Base-by-base conservation (phyloP, 2,329 filamentous ascomycete genomes). In the Neopestalotiopsis sp. region DNA sequence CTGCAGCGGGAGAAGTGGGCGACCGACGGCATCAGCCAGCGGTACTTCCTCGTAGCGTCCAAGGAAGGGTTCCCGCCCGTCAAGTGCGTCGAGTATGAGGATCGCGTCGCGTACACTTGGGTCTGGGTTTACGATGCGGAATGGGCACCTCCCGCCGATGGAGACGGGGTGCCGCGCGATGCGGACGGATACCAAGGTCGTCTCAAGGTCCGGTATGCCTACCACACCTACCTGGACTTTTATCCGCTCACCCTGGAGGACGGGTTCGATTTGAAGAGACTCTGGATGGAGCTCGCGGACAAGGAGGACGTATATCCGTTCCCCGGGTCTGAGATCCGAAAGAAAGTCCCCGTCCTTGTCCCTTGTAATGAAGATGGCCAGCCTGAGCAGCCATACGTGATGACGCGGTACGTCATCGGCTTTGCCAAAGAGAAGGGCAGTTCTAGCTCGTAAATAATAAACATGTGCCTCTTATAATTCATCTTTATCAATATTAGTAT, bases 121-220 rank as follows among this genome's bases (percentile, higher is more conserved):
- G 65, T 59, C 9, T 59, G 65, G 65, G 32, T 66, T 14, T 59
- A 66, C 52, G 52, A 66, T 9, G 49, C 65, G 4, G 52, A 66
- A 7, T 66, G 65, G 65, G 28, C 56, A 7, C 65, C 52, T 3
- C 65, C 52, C 3, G n/a, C 17, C 4, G 63, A 59, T 2, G 65
- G 49, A 38, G 65, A 66, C 12, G 52, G 65, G 28, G 5, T 66
- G 12, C 65, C 60, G 12, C 65, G 49, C 17, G 65, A 66, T 59
- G 14, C 14, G 12, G 65, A 66, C 28, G 65, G 52, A 5, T 58
- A 66, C 34, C 32, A 66, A 42, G 65, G 65, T 28, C 65, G 65
- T 40, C 49, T 66, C 49, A 66, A 42, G 34, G 65, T 59, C 10
- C 65, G 52, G n/a, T 66, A 58, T 28, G 13, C 30, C 10, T 66